Percentiles rank a stretch among this genome's conserved stretches.
Conservation (phyloP, 305 asterid genomes). For the Fraxinus dipetala region DNA sequence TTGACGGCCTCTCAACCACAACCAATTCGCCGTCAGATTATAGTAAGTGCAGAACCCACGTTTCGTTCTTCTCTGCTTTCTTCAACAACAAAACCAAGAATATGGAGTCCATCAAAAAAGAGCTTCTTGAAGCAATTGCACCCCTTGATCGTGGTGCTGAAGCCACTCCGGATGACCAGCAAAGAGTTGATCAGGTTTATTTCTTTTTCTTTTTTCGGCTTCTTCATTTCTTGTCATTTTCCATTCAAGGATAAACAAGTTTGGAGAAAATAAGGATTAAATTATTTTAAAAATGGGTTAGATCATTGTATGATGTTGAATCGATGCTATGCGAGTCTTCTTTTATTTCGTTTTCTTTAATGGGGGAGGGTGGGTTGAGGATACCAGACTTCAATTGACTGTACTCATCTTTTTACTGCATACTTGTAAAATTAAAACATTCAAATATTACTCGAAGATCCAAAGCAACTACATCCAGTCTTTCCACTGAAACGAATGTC, state of each 20-base stretch:
- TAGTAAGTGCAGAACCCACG: conserved; percentile 60
- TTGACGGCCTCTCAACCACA: conserved; percentile 10
- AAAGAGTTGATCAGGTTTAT: conserved; percentile 49
- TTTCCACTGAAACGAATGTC: too few relatives aligned
- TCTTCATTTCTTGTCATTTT: not conserved
- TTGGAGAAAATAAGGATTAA: not conserved
- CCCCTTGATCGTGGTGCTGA: conserved; percentile 92
- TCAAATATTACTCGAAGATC: too few relatives aligned
- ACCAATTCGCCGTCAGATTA: not conserved
- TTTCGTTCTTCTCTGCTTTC: conserved; percentile 71
- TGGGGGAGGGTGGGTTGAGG: too few relatives aligned
- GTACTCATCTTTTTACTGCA: too few relatives aligned
- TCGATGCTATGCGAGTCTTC: too few relatives aligned
- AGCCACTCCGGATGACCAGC: conserved; percentile 75
- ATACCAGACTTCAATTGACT: too few relatives aligned
- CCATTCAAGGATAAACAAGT: not conserved
- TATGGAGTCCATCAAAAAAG: conserved; percentile 52
- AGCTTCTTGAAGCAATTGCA: conserved; percentile 75
- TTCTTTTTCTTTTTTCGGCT: not conserved
- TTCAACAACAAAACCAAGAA: conserved; percentile 47
- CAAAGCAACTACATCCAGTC: too few relatives aligned
- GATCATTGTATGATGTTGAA: too few relatives aligned
- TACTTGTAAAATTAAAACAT: too few relatives aligned
- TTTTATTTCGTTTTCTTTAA: too few relatives aligned
- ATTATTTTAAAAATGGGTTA: not conserved